Percentiles rank a stretch among this genome's conserved stretches.
Conservation (phyloP, 2,329 filamentous ascomycete species). For the Fusarium sp. region DNA sequence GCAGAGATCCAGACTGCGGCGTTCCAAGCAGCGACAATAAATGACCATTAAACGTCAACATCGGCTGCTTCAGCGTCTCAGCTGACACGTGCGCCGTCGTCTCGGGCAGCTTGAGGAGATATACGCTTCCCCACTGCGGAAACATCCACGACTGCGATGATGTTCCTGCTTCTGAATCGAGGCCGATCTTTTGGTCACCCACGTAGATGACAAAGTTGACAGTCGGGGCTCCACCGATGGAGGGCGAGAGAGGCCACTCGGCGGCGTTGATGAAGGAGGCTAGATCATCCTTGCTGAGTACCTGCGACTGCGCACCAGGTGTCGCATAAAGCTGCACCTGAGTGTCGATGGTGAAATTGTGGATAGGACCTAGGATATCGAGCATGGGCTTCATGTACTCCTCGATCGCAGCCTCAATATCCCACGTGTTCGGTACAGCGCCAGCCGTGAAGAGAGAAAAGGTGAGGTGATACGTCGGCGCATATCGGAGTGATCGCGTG, state of each 20-base stretch:
- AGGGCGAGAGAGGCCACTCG: slow-evolving; percentile 96
- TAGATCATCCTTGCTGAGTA: slow-evolving; percentile 85
- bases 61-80: slow-evolving; percentile 78
- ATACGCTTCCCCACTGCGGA: slow-evolving; percentile 90
- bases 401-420: slow-evolving; percentile 84
- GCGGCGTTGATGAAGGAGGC: slow-evolving; percentile 97
- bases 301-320: slow-evolving; percentile 70
- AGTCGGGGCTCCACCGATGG: slow-evolving; percentile 91
- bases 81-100: slow-evolving; percentile 66
- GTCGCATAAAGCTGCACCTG: slow-evolving; percentile 95
- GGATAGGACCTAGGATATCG: slow-evolving; percentile 82
- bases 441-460: slow-evolving; percentile 93
- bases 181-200: slow-evolving; percentile 78
- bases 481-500: slow-evolving; percentile 89
- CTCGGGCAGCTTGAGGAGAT: slow-evolving; percentile 65
- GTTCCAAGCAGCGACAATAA: slow-evolving; percentile 89
- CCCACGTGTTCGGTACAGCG: slow-evolving; percentile 86
- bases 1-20: slow-evolving; percentile 84
- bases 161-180: slow-evolving; percentile 58
- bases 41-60: slow-evolving; percentile 92
- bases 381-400: slow-evolving; percentile 87
- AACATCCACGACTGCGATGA: slow-evolving; percentile 84
- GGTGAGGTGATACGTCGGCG: slow-evolving; percentile 93
- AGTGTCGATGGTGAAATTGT: slow-evolving; percentile 95
- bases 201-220: slow-evolving; percentile 97